A percentile compares a stretch with the other conserved stretches of the same genome.
Evolutionary conservation across 2,329 filamentous ascomycete genomes (phyloP).

Genomic region (Didymella segeticola): DNA sequence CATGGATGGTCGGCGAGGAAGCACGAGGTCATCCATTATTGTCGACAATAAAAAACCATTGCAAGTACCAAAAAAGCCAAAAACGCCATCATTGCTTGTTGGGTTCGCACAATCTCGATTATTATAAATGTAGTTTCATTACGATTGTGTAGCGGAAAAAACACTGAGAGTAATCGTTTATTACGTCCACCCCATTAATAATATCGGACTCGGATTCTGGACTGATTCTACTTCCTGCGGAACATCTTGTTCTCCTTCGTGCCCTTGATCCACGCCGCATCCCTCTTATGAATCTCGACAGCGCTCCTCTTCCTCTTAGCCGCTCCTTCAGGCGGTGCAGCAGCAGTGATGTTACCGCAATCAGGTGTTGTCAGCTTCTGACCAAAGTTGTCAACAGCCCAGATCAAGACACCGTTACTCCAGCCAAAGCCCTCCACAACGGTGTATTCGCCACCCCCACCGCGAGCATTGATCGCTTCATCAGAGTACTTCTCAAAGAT

Average conservation of each 20-base stretch:
- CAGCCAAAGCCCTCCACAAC: conserved; percentile 75
- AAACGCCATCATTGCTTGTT: too few species aligned
- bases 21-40: too few species aligned
- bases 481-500: conserved; percentile 76
- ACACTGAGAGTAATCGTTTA: too few species aligned
- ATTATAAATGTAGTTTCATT: too few species aligned
- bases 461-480: conserved; percentile 65
- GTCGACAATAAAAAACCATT: too few species aligned
- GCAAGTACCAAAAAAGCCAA: too few species aligned
- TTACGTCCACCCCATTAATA: too few species aligned
- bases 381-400: conserved; percentile 68
- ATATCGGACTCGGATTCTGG: too few species aligned
- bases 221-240: conserved; percentile 8
- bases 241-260: conserved; percentile 22
- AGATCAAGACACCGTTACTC: conserved; percentile 73
- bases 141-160: too few species aligned
- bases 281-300: conserved; percentile 36
- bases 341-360: conserved; percentile 44
- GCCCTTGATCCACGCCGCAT: conserved; percentile 43
- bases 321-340: conserved; percentile 19
- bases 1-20: too few species aligned
- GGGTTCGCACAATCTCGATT: too few species aligned
- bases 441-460: conserved; percentile 71
- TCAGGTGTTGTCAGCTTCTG: conserved; percentile 62
- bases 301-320: conserved; percentile 40